Percentiles rank a stretch among this genome's conserved stretches.
These are phyloP conservation scores for Isoetes taiwanensis DNA, from an alignment of 75 land plant genomes.

Conservation along the genomic window DNA sequence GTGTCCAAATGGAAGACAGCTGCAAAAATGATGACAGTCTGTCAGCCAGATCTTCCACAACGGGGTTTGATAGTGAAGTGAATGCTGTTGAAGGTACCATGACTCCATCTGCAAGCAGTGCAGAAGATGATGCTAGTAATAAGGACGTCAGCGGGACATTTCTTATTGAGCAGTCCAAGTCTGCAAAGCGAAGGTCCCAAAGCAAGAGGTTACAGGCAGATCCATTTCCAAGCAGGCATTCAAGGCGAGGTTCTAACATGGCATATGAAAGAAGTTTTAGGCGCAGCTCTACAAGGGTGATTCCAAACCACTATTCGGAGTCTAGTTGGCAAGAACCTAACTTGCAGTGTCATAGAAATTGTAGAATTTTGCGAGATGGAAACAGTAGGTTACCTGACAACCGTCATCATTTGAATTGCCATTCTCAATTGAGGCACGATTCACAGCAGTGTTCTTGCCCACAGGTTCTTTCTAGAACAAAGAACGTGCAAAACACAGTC, in stretches of 20 bases:
- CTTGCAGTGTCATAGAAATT: too few species aligned
- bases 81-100: constrained; percentile 8
- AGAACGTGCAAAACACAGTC: too few species aligned
- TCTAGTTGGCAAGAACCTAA: constrained; percentile 4
- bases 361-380: too few species aligned
- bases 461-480: too few species aligned
- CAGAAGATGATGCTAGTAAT: constrained; percentile 25
- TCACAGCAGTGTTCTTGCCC: too few species aligned
- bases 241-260: constrained; percentile 19
- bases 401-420: too few species aligned
- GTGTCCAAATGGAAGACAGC: constrained; percentile 14
- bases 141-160: constrained; percentile 47
- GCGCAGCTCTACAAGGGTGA: background rate
- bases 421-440: too few species aligned
- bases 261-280: background rate
- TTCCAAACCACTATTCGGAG: background rate
- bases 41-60: constrained; percentile 19
- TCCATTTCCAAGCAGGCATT: constrained; percentile 19
- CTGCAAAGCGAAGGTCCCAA: constrained; percentile 38
- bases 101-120: constrained; percentile 12
- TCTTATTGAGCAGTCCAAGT: constrained; percentile 44
- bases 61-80: constrained; percentile 13
- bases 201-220: constrained; percentile 36
- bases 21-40: constrained; percentile 16
- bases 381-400: too few species aligned